Evolutionary conservation across 805 yeast genomes (phyloP), one percentile per base, ranked within the genome.

Genomic region (Metschnikowia arizonensis): DNA sequence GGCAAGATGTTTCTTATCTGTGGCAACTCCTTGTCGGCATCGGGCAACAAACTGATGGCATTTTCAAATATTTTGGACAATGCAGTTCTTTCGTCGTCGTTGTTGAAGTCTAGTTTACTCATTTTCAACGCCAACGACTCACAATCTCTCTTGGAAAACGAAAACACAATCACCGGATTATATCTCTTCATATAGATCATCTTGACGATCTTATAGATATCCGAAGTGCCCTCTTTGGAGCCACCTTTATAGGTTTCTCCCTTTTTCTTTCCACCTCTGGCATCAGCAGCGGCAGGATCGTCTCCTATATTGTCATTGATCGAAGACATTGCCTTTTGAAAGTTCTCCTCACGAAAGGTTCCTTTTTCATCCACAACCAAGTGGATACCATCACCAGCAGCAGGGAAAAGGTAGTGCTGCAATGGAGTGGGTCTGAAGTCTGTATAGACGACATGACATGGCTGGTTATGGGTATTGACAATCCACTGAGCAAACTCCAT

Each of bases 401-500:
- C 95, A 23, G 99, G 99, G 73, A 93, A 93, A 44, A 93, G 71
- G 59, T 93, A 93, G 69, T 93, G 99, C 65, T 93, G 99, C 55
- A 93, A 73, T 1, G 99, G 99, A 5, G 99, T 93, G 31, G 99
- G 99, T 65, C 99, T 83, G 78, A 91, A 93, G 69, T 93, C 97
- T 1, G 99, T 93, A 66, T 93, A 93, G 17, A 93, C 99, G 65
- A 93, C 95, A 66, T 93, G 98, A 63, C 99, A 93, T 5, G 99
- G 99, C 65, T 95, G 99, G 36, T 78, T 74, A 63, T 93, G 99
- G 45, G 85, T 90, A 60, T 88, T 85, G 63, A 96, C 90, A 47
- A 93, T 88, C 99, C 99, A 93, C 66, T 91, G 96, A 9, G 98
- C 97, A 72, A 91, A 91, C 63, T 91, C 97, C 90, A 88, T 85